Base-by-base conservation (phyloP, 805 yeast species). In the Wickerhamomyces strasburgensis region DNA sequence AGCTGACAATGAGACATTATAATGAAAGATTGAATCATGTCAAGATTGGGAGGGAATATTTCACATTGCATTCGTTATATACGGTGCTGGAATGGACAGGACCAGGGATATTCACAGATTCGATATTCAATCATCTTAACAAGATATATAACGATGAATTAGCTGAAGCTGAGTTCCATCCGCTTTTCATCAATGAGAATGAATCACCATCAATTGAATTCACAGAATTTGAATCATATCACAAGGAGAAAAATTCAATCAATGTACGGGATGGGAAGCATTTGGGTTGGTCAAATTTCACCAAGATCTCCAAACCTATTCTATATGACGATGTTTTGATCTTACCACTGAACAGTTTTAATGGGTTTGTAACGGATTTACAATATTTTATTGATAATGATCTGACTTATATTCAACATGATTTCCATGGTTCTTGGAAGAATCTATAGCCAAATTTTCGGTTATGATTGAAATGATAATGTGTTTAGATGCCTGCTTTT, bases 71-170 rank as follows among this genome's bases (percentile, higher is more conserved):
- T 11, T 74, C 76, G 43, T 78, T 80, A 39, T 51, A 82, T 13
- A 86, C 81, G 46, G 64, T 74, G 15, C 56, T 69, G 24, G 66
- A 62, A 37, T 75, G 80, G 80, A 74, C 80, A 0, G 81, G 80
- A 0, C 63, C 72, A 11, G 78, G 72, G 1, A 46, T 62, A 3
- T 73, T 75, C 65, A 72, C 80, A 3, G 76, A 73, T 40, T 57
- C 63, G 2, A 49, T 73, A 5, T 60, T 72, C 51, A 53, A 54
- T 9, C 72, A 71, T 49, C 51, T 75, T 48, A 75, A 74, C 51
- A 43, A 74, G 33, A 23, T 47, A 5, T 21, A 16, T 16, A 15
- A 26, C 6, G 19, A 27, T 4, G 34, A 29, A 27, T 24, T 27
- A 7, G 14, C 25, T 21, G 3, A 21, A 8, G 11, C 25, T 7